These are phyloP conservation scores for Hygrophila difformis DNA, from an alignment of 257 asterid species.

Conservation along the genomic window DNA sequence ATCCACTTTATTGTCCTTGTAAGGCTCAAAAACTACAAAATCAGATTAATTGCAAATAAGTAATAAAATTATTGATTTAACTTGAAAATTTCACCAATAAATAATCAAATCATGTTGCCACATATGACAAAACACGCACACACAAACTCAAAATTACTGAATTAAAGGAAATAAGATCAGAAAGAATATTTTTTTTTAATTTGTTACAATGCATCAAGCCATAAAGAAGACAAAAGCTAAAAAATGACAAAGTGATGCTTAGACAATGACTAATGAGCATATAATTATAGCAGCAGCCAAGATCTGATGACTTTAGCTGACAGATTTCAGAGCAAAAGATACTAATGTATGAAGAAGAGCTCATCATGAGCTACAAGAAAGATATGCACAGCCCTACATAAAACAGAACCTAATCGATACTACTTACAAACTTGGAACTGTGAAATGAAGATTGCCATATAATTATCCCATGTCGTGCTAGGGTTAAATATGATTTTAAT, in stretches of 20 bases:
- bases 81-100: background rate
- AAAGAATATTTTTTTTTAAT: background rate
- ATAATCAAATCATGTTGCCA: too few relatives aligned
- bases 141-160: background rate
- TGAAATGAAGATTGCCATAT: background rate
- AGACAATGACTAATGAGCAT: background rate
- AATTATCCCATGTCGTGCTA: background rate
- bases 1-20: conserved; percentile 84
- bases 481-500: background rate
- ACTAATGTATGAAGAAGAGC: too few relatives aligned
- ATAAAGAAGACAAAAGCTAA: background rate
- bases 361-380: too few relatives aligned
- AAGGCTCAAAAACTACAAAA: conserved; percentile 85
- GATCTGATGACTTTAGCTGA: background rate
- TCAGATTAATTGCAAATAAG: too few relatives aligned
- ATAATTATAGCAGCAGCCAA: background rate
- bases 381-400: too few relatives aligned
- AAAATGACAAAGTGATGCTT: too few relatives aligned
- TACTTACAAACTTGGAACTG: background rate
- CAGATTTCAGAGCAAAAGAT: background rate
- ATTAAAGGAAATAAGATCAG: conserved; percentile 3
- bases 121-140: too few relatives aligned
- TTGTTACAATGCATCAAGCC: background rate
- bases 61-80: too few relatives aligned
- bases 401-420: too few relatives aligned